phyloP scores from a whole-genome alignment of 2,329 filamentous ascomycete genomes.

The Fusarium lateritium region DNA sequence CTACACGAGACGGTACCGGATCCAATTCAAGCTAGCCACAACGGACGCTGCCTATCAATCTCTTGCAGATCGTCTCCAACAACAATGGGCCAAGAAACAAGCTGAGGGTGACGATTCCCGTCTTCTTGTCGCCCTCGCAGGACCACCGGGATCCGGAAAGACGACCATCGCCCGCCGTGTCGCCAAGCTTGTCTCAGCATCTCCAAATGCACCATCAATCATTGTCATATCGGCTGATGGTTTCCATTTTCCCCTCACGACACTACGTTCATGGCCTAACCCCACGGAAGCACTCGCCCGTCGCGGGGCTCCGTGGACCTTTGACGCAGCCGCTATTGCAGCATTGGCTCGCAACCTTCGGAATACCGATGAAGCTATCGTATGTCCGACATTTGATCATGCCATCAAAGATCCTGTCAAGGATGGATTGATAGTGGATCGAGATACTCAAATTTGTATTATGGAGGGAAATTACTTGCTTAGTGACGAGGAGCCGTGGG shows the following conservation, averaged over 20 bases:
- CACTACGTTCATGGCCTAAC: constrained; percentile 50
- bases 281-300: constrained; percentile 52
- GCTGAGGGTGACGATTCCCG: constrained; percentile 23
- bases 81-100: constrained; percentile 41
- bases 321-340: neutral
- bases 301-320: constrained; percentile 53
- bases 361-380: neutral
- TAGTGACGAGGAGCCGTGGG: constrained; percentile 52
- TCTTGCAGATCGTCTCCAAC: neutral
- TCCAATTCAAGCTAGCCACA: neutral
- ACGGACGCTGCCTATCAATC: neutral
- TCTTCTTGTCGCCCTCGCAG: constrained; percentile 24
- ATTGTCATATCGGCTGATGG: constrained; percentile 42
- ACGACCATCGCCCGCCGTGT: constrained; percentile 40
- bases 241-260: constrained; percentile 46
- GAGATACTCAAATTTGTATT: constrained; percentile 72
- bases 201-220: constrained; percentile 32
- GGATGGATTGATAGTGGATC: constrained; percentile 72
- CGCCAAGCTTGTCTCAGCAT: constrained; percentile 24
- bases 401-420: neutral
- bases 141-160: constrained; percentile 9
- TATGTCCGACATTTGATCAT: neutral
- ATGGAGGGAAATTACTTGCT: constrained; percentile 77
- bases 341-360: neutral
- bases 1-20: neutral